Evolutionary conservation across 208 protist species (phyloP), one percentile per base, ranked within the genome.

Genomic region (Acanthamoeba castellanii): DNA sequence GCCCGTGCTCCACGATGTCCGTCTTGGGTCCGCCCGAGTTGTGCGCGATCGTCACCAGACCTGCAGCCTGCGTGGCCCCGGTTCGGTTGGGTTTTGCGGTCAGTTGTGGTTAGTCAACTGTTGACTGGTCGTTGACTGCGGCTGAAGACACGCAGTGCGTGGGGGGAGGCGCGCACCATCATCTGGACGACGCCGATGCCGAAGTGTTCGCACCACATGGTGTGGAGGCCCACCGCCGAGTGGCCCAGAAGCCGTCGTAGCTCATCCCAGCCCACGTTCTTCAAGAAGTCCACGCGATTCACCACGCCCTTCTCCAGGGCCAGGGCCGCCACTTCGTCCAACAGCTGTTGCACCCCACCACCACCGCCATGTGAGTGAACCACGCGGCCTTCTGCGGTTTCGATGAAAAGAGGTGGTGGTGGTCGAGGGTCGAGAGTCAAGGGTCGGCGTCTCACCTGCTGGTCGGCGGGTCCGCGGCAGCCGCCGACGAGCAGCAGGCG

Each of bases 141-240:
- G 20, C 57, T 20, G 27, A 27, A 92, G 27, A 78, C 9, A 42
- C 13, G 34, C 14, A 34, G 70, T 30, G 34, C 14, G 34, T 25
- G 45, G 32, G 6, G 74, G 61, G 50, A 59, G 66, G 94, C 45
- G 27, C 0, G 25, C 95, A 68, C 96, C 97, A 99, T 98, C 94
- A 99, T 99, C 95, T 99, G 99, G 14, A 99, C 98, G 0, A 99
- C 95, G 32, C 99, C 98, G 96, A 99, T 99, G 45, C 99, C 99
- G 97, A 99, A 99, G 97, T 99, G 99, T 95, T 99, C 99, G 91
- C 99, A 98, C 88, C 97, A 97, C 99, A 99, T 99, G 14, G 99
- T 99, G 96, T 99, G 99, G 16, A 99, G 94, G 13, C 99, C 99
- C 45, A 99, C 97, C 1, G 94, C 95, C 85, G 98, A 96, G 22